phyloP scores from a whole-genome alignment of 495 filamentous ascomycete genomes.

The Hyphodiscus hymeniophilus region DNA sequence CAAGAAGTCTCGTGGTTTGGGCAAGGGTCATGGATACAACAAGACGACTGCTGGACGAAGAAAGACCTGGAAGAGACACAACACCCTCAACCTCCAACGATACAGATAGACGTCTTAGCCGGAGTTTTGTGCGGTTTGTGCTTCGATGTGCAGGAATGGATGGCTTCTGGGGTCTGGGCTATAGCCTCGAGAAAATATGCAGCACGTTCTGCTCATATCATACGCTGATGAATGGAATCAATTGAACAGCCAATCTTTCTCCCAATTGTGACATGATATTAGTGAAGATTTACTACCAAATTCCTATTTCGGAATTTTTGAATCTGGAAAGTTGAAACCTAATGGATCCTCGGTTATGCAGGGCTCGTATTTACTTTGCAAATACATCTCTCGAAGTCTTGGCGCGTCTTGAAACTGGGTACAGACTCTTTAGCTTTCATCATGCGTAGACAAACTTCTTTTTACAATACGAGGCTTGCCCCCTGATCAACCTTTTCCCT shows the following conservation, averaged over 20 bases:
- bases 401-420: conserved; percentile 15
- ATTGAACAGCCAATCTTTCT: background rate
- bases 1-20: conserved; percentile 98
- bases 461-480: background rate
- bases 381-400: conserved; percentile 2
- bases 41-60: conserved; percentile 90
- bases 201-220: conserved; percentile 7
- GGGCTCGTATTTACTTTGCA: background rate
- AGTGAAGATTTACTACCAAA: too few species aligned
- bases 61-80: conserved; percentile 99
- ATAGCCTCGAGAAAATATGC: conserved; percentile 9
- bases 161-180: conserved; percentile 11
- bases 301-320: too few species aligned
- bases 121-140: conserved; percentile 17
- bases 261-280: background rate
- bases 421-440: conserved; percentile 1
- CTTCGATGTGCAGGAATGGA: conserved; percentile 9
- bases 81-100: conserved; percentile 92
- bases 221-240: conserved; percentile 8
- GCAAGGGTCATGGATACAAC: conserved; percentile 98
- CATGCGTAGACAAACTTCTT: conserved; percentile 7
- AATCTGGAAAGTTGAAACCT: too few species aligned
- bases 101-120: conserved; percentile 48
- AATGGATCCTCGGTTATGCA: background rate
- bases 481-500: background rate